Evolutionary conservation across 2,329 filamentous ascomycete genomes (phyloP), one percentile per base, ranked within the genome.

Genomic region (Trichoderma semiorbis): DNA sequence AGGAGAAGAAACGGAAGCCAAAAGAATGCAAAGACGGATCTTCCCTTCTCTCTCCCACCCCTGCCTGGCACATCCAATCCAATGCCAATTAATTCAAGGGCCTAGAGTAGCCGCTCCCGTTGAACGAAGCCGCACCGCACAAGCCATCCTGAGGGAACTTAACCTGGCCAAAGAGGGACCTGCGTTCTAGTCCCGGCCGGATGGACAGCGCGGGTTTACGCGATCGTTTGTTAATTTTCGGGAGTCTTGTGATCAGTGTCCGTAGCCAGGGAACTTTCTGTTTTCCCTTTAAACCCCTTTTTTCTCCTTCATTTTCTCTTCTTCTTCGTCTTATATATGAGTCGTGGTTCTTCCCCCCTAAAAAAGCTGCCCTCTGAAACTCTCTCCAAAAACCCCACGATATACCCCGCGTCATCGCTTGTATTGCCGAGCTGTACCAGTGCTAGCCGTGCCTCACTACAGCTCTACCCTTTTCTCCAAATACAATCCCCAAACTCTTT

Each of bases 101-200:
- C 73, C 73, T 72, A 71, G 55, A 69, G 68, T 72, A 74, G 61
- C 73, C 72, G 72, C 18, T 18, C 16, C 8, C 28, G 7, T 43
- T 18, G 36, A 21, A 47, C 12, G 55, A 50, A 28, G 16, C 5
- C 30, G 30, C 21, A 36, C 64, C 30, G 30, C 21, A 36, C 64
- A 55, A 34, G 16, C n/a, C 47, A 43, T 43, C 43, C 55, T 18
- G 16, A 28, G 18, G 55, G 26, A n/a, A 21, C 18, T 28, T 34
- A 14, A 34, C 26, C 62, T 64, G 39, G 62, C 39, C 62, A 43
- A 16, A 50, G 43, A 21, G 43, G 43, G 43, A 50, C 71, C 34
- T 69, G 43, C 32, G n/a, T 47, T 61, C 53, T 60, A 50, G 62
- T 30, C 14, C 70, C 53, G 53, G 60, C 70, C 64, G 70, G 70